Percentiles rank a stretch among this genome's conserved stretches.
Evolutionary conservation across 75 land plant genomes (phyloP).

Genomic region (Larix kaempferi): DNA sequence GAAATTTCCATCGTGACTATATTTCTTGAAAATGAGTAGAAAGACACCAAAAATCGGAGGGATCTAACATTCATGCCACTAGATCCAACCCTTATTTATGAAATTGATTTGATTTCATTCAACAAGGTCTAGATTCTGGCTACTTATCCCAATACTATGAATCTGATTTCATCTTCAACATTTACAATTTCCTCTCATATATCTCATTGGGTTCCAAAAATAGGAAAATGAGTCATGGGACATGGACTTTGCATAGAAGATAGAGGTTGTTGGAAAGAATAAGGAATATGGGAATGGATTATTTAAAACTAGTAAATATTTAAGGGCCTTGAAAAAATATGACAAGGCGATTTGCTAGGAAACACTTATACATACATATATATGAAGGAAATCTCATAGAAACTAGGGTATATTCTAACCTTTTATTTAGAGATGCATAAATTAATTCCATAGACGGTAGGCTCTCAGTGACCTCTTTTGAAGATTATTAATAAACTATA

Average conservation of each 20-base stretch:
- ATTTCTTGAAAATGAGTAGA: slow-evolving; percentile 64
- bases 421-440: too few species aligned
- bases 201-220: not conserved
- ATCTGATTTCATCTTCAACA: not conserved
- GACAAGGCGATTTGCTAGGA: slow-evolving; percentile 26
- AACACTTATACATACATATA: not conserved
- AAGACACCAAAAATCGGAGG: slow-evolving; percentile 30
- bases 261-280: slow-evolving; percentile 11
- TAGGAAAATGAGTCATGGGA: slow-evolving; percentile 27
- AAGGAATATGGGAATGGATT: slow-evolving; percentile 44
- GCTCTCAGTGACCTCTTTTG: too few species aligned
- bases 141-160: not conserved
- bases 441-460: too few species aligned
- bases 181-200: not conserved
- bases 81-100: slow-evolving; percentile 52
- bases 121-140: slow-evolving; percentile 34
- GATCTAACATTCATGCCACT: slow-evolving; percentile 57
- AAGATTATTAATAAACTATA: not conserved
- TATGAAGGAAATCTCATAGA: too few species aligned
- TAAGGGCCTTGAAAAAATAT: slow-evolving; percentile 49
- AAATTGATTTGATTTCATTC: slow-evolving; percentile 68
- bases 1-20: slow-evolving; percentile 58
- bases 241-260: slow-evolving; percentile 10
- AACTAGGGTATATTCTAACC: too few species aligned
- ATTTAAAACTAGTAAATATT: slow-evolving; percentile 47